phyloP scores from a whole-genome alignment of 768 basidiomycete species.

The Lentinula sp. region DNA sequence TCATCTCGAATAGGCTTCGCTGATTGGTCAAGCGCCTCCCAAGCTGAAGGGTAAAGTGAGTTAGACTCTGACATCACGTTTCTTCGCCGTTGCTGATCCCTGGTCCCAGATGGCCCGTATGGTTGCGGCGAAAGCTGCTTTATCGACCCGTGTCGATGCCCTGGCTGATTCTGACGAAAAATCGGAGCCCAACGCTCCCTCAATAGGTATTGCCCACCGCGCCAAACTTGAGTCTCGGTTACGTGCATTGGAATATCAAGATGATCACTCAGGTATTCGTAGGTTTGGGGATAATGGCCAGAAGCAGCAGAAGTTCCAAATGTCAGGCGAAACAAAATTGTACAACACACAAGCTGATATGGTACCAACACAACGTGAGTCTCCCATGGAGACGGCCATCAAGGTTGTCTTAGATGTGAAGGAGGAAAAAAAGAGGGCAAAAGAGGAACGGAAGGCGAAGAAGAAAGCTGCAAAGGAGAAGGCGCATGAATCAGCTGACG shows the following conservation, averaged over 20 bases:
- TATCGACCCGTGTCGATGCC: constrained; percentile 97
- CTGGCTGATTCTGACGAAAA: constrained; percentile 90
- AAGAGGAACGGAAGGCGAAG: constrained; percentile 74
- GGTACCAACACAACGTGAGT: constrained; percentile 79
- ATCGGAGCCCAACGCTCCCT: constrained; percentile 72
- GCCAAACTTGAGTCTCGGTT: constrained; percentile 93
- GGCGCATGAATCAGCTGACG: constrained; percentile 19
- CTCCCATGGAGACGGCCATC: constrained; percentile 70
- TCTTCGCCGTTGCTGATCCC: background rate
- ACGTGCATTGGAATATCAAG: constrained; percentile 80
- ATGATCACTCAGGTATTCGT: constrained; percentile 67
- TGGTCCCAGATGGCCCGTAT: constrained; percentile 88
- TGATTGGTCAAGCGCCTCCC: constrained; percentile 95
- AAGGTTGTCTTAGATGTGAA: constrained; percentile 76
- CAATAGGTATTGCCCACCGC: constrained; percentile 90
- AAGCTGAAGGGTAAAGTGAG: constrained; percentile 95
- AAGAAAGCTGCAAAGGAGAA: constrained; percentile 50
- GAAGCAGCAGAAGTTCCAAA: constrained; percentile 83
- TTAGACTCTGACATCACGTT: background rate
- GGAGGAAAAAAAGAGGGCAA: constrained; percentile 78
- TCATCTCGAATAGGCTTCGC: constrained; percentile 58
- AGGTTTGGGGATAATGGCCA: constrained; percentile 54
- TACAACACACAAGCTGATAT: constrained; percentile 90
- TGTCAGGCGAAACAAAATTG: constrained; percentile 68
- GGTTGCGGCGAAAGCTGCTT: constrained; percentile 97